Percentiles rank a stretch among this genome's conserved stretches.
Conservation (phyloP, 768 basidiomycete species). For the Boletus subcaerulescens region DNA sequence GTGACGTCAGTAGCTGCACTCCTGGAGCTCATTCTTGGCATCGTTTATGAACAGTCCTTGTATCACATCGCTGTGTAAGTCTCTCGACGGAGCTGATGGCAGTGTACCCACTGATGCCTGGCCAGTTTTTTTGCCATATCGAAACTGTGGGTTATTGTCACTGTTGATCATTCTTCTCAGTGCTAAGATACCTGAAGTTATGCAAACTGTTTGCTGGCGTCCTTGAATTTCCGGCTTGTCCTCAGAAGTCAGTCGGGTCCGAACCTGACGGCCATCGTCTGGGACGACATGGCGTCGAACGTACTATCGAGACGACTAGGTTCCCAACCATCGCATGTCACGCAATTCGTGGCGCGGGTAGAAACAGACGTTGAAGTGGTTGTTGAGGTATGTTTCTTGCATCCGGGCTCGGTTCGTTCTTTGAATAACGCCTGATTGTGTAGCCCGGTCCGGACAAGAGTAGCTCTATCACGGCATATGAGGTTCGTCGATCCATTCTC, state of each 20-base stretch:
- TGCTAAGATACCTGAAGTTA: conserved; percentile 7
- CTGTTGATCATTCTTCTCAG: not conserved
- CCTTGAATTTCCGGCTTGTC: not conserved
- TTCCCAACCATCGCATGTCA: too few relatives aligned
- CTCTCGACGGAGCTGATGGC: not conserved
- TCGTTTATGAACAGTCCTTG: not conserved
- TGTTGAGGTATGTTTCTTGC: not conserved
- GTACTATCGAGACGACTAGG: not conserved
- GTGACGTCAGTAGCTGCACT: conserved; percentile 19
- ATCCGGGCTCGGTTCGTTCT: too few relatives aligned
- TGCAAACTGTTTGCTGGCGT: conserved; percentile 17
- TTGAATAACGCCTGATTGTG: too few relatives aligned
- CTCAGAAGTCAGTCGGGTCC: conserved; percentile 2
- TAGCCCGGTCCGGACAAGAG: too few relatives aligned
- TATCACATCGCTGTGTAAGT: conserved; percentile 22
- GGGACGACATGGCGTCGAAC: not conserved
- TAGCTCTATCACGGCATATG: too few relatives aligned
- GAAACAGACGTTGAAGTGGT: not conserved
- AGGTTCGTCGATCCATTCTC: too few relatives aligned
- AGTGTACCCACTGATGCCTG: not conserved
- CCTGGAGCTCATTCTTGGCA: conserved; percentile 14
- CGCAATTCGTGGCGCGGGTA: not conserved
- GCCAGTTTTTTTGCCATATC: conserved; percentile 12
- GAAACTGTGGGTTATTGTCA: conserved; percentile 7
- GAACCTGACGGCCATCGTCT: not conserved